A percentile compares a stretch with the other conserved stretches of the same genome.
phyloP scores from a whole-genome alignment of 345 rosid species.

The Sisymbrium altissimum region DNA sequence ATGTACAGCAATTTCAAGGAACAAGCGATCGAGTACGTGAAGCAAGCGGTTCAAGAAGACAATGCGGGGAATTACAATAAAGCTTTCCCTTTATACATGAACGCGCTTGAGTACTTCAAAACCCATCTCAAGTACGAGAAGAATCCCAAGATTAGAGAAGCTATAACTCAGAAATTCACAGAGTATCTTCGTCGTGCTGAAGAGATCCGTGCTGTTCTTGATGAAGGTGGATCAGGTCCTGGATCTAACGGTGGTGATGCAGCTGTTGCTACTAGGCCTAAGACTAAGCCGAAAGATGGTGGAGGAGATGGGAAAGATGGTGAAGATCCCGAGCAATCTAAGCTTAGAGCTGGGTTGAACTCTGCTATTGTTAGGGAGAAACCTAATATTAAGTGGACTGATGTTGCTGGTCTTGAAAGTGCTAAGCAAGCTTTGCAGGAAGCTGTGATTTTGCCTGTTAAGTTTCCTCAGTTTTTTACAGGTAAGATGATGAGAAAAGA shows the following conservation, averaged over 20 bases:
- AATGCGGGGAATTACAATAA: constrained; percentile 86
- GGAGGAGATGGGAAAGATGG: constrained; percentile 55
- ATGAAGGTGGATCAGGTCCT: constrained; percentile 77
- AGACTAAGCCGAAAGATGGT: constrained; percentile 82
- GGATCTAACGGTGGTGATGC: constrained; percentile 72
- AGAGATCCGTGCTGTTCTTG: constrained; percentile 90
- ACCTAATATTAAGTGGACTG: constrained; percentile 85
- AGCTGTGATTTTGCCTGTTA: constrained; percentile 93
- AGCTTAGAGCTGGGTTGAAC: constrained; percentile 75
- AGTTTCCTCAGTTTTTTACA: constrained; percentile 93
- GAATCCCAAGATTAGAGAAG: constrained; percentile 84
- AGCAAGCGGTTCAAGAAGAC: constrained; percentile 86
- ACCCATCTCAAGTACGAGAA: constrained; percentile 95
- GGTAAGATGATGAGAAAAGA: constrained; percentile 38
- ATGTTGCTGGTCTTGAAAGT: constrained; percentile 93
- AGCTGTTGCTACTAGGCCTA: constrained; percentile 66
- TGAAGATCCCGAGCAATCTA: constrained; percentile 79
- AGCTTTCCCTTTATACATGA: constrained; percentile 88
- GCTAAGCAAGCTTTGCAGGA: constrained; percentile 91
- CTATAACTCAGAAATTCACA: constrained; percentile 75
- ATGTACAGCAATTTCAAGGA: constrained; percentile 98
- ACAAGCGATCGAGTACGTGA: constrained; percentile 91
- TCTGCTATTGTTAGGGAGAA: constrained; percentile 87
- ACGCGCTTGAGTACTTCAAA: constrained; percentile 92
- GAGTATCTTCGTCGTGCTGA: constrained; percentile 95